Evolutionary conservation across 2,329 filamentous ascomycete species (phyloP), one percentile per base, ranked within the genome.

Genomic region (Fusarium foetens): DNA sequence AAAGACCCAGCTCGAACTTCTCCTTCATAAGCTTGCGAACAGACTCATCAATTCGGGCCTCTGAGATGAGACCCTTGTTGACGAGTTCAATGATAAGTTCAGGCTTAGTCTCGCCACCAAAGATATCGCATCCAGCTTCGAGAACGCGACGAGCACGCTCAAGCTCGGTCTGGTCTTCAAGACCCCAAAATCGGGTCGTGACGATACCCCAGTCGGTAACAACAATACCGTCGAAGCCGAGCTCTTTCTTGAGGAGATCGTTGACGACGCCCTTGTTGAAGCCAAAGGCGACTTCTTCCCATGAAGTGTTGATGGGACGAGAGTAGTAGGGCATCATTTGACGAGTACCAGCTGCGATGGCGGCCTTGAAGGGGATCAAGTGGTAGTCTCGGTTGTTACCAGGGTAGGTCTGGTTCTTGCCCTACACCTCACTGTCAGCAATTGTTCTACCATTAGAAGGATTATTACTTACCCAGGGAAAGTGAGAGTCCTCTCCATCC

Each of bases 281-380:
- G 0, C 82, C 82, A 71, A 87, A 86, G 0, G 82, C 86, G 12
- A 87, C 84, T 17, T 83, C 75, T 72, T 86, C 84, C 58, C 82
- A 86, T 29, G 84, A 75, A 2, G 83, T 84, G 4, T 82, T 84
- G 23, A 87, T 81, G 0, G 86, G 85, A 2, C 83, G 80, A 0
- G 84, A 85, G 71, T 86, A 86, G 75, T 86, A 86, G 0, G 84
- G 85, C 85, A 88, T 87, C 60, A 88, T 87, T 66, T 87, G 85
- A 5, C 85, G 76, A 0, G 85, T 82, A 21, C 85, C 85, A 4
- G 84, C 85, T 4, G 81, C 83, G 41, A 87, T 85, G 13, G 86
- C 85, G 1, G 84, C 85, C 49, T 81, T 84, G 79, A 87, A 87
- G 1, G 86, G 85, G 23, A 83, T 83, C 19, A 87, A 78, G 63